A percentile compares a stretch with the other conserved stretches of the same genome.
Evolutionary conservation across 768 basidiomycete species (phyloP).

Genomic region (Dictyophora rubrovolvata): DNA sequence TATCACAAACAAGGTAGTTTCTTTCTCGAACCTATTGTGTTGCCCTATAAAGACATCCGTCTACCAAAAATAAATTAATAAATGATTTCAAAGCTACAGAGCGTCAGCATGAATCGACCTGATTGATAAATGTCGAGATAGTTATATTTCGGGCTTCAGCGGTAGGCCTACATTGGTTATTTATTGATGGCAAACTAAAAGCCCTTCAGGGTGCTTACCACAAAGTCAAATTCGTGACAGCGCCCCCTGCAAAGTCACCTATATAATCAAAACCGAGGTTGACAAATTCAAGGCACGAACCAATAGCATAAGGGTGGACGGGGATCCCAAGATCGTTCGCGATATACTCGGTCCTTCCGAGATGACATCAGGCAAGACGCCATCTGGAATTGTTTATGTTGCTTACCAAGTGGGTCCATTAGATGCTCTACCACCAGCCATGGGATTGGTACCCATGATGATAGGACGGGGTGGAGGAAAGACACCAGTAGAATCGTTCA

Average conservation of each 20-base stretch:
- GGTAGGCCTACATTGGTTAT: background rate
- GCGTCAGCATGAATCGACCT: background rate
- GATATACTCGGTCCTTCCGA: conserved; percentile 2
- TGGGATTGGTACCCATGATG: background rate
- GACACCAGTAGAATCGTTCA: conserved; percentile 7
- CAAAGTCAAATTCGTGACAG: conserved; percentile 4
- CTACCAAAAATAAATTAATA: background rate
- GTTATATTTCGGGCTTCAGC: background rate
- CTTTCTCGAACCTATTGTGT: background rate
- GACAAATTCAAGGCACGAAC: background rate
- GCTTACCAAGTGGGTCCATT: conserved; percentile 2
- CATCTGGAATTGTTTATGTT: too few relatives aligned
- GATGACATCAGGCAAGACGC: background rate
- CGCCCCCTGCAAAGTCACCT: background rate
- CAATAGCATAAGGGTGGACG: background rate
- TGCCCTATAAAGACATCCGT: background rate
- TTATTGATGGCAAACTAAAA: background rate
- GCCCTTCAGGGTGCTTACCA: background rate
- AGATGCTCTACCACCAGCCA: conserved; percentile 4
- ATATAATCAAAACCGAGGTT: background rate
- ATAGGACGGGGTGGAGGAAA: conserved; percentile 2
- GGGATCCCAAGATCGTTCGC: background rate
- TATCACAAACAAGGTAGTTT: background rate
- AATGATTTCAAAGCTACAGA: background rate
- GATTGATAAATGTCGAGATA: conserved; percentile 3